These are phyloP conservation scores for Trichosporon faecale DNA, from an alignment of 1,284 basidiomycete species.

Conservation along the genomic window DNA sequence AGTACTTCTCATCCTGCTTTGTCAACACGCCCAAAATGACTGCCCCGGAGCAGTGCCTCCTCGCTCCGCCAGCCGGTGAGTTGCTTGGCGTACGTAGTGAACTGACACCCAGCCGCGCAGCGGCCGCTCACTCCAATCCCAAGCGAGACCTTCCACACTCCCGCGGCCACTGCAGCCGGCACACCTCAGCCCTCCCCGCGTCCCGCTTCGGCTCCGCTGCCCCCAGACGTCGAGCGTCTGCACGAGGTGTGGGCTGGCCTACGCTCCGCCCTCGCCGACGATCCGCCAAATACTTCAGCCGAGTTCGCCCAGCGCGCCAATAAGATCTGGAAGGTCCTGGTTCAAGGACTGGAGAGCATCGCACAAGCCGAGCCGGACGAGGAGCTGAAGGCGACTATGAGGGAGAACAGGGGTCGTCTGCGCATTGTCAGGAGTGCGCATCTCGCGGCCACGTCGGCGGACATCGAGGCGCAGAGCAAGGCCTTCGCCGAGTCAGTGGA, in stretches of 20 bases:
- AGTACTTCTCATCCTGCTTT: too few relatives aligned
- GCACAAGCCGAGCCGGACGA: background rate
- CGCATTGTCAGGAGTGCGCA: background rate
- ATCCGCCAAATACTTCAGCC: background rate
- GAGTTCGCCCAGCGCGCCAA: background rate
- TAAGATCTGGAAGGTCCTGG: background rate
- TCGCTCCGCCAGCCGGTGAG: background rate
- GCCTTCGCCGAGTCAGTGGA: background rate
- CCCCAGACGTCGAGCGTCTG: background rate
- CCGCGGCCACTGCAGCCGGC: too few relatives aligned
- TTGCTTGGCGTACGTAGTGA: background rate
- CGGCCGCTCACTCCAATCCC: background rate
- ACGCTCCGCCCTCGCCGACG: background rate
- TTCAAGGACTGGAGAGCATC: background rate
- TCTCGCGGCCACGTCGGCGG: background rate
- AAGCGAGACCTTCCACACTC: background rate
- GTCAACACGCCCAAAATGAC: background rate
- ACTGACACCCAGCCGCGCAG: background rate
- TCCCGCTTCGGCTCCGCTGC: background rate
- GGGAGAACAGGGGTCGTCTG: background rate
- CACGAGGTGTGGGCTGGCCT: background rate
- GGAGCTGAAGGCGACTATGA: background rate
- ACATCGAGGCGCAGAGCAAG: background rate
- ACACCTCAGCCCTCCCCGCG: background rate
- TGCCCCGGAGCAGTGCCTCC: background rate